Percentiles rank a stretch among this genome's conserved stretches.
Conservation (phyloP, 2,329 filamentous ascomycete genomes). For the Alternaria solani region DNA sequence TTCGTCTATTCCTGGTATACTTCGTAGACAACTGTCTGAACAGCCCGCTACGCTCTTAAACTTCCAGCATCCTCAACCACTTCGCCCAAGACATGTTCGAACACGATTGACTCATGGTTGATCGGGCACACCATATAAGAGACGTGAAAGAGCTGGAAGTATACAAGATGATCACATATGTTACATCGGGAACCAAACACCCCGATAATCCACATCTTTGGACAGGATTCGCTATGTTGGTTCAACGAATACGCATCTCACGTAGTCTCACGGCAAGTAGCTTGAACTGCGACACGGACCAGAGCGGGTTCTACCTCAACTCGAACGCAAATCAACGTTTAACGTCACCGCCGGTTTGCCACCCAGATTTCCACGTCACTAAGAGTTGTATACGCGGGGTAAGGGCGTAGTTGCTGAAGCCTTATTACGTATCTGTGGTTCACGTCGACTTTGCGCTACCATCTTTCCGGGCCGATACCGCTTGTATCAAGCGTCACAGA, state of each 20-base stretch:
- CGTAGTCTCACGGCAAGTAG: not conserved
- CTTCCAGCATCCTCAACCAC: not conserved
- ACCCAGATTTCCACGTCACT: not conserved
- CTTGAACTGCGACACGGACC: not conserved
- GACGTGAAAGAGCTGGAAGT: not conserved
- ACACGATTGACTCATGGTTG: not conserved
- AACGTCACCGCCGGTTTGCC: constrained; percentile 7
- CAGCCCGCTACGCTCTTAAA: not conserved
- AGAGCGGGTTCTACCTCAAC: not conserved
- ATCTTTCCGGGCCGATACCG: constrained; percentile 8
- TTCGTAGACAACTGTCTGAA: not conserved
- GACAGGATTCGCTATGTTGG: not conserved
- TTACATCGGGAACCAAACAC: not conserved
- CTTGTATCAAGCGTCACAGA: not conserved
- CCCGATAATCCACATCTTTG: not conserved
- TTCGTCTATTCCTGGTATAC: not conserved
- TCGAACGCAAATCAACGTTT: not conserved
- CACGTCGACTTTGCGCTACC: not conserved
- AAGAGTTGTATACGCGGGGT: not conserved
- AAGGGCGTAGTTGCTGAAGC: not conserved
- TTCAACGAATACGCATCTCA: not conserved
- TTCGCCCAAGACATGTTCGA: not conserved
- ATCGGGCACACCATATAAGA: not conserved
- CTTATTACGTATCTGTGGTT: constrained; percentile 3
- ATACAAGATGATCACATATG: not conserved